These are phyloP conservation scores for Pyrenophora tritici-repentis DNA, from an alignment of 2,329 filamentous ascomycete species.

Conservation along the genomic window DNA sequence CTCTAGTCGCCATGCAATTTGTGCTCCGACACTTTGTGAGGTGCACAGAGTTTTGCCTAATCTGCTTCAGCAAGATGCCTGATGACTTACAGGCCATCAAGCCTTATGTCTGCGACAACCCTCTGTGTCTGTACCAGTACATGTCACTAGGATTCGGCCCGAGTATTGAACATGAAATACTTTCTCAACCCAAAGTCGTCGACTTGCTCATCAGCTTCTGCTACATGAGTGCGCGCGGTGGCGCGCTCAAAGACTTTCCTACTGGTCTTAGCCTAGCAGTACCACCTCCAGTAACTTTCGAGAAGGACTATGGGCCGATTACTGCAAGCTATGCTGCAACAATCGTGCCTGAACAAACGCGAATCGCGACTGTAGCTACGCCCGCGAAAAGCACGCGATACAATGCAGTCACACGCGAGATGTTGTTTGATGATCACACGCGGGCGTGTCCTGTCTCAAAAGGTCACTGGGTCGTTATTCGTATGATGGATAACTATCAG, in stretches of 20 bases:
- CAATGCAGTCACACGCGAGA: conserved; percentile 48
- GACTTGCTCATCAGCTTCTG: conserved; percentile 85
- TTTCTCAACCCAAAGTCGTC: conserved; percentile 78
- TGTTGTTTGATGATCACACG: conserved; percentile 49
- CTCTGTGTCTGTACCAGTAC: conserved; percentile 85
- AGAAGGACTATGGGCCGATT: conserved; percentile 16
- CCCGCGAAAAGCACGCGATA: conserved; percentile 28
- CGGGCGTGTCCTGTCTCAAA: conserved; percentile 44
- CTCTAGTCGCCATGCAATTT: conserved; percentile 72
- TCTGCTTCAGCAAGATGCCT: conserved; percentile 74
- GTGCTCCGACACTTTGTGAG: conserved; percentile 75
- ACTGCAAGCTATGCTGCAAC: neutral
- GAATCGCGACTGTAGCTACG: neutral
- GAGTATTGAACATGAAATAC: conserved; percentile 82
- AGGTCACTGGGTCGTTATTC: conserved; percentile 60
- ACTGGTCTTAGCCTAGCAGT: conserved; percentile 61
- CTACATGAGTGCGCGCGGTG: conserved; percentile 61
- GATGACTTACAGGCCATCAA: conserved; percentile 72
- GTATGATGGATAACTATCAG: conserved; percentile 17
- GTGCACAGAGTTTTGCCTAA: conserved; percentile 85
- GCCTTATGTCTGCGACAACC: conserved; percentile 73
- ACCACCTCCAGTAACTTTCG: conserved; percentile 44
- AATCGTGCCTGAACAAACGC: no score
- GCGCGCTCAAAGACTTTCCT: conserved; percentile 60
- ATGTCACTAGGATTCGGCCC: conserved; percentile 84